Percentiles rank a stretch among this genome's conserved stretches.
Evolutionary conservation across 2,329 filamentous ascomycete genomes (phyloP).

Genomic region (Neofusicoccum parvum): DNA sequence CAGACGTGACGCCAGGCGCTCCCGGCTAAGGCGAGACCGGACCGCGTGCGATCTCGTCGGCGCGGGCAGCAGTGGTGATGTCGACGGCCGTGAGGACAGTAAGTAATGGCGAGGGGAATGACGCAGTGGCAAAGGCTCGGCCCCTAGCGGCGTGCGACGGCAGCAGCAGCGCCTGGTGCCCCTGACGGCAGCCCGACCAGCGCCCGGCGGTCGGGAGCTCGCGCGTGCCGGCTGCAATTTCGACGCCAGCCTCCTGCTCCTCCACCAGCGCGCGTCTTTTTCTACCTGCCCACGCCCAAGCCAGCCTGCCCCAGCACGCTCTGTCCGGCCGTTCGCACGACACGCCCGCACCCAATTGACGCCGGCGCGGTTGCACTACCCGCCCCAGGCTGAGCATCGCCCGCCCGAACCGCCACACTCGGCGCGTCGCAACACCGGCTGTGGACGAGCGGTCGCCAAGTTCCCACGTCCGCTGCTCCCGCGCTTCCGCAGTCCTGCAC

Average conservation of each 20-base stretch:
- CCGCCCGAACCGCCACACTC: not conserved
- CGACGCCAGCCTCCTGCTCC: not conserved
- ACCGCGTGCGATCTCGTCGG: not conserved
- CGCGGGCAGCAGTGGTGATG: not conserved
- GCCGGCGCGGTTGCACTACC: constrained; percentile 3
- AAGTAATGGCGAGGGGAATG: not conserved
- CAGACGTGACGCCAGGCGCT: constrained; percentile 3
- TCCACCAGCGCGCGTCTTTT: not conserved
- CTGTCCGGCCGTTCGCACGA: not conserved
- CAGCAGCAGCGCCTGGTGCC: not conserved
- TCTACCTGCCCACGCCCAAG: not conserved
- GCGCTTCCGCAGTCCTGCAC: not conserved
- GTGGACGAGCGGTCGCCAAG: not conserved
- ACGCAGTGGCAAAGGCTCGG: constrained; percentile 13
- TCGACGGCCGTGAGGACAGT: not conserved
- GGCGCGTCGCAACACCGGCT: not conserved
- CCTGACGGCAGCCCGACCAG: constrained; percentile 11
- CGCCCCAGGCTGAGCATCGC: not conserved
- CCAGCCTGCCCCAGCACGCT: not conserved
- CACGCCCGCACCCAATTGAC: not conserved
- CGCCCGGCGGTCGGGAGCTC: not conserved
- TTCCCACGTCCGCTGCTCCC: not conserved
- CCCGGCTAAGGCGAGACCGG: not conserved
- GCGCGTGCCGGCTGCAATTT: constrained; percentile 11
- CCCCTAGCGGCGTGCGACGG: not conserved